Evolutionary conservation across 441 rosid species (phyloP), one percentile per base, ranked within the genome.

Genomic region (Omphalea diandra): DNA sequence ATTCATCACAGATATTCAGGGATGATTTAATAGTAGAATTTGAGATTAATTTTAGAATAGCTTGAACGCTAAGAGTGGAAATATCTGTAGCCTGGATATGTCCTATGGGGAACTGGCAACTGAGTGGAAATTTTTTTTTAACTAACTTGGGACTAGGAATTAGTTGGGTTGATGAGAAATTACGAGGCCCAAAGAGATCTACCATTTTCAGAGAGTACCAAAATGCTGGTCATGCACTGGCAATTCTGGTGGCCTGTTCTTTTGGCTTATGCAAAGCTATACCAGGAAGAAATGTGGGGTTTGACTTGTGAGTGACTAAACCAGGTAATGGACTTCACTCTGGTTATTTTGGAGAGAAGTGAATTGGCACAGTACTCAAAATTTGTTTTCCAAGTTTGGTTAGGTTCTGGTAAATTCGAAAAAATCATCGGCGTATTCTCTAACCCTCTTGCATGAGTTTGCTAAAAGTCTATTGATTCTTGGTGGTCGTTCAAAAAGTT

Each of bases 201-300:
- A 22, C 24, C 14, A 26, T 26, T 33, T 7, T 63, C 54, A n/a
- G n/a, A 41, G n/a, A 15, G 65, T 61, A 10, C 4, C 22, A 62
- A 41, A 62, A 20, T 14, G 22, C 22, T 27, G 27, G 29, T 47
- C n/a, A 27, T 15, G 40, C 18, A 17, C 32, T 65, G 10, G 53
- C 36, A n/a, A 47, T 46, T 65, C 55, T 9, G 12, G 40, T 47
- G 14, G 54, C 68, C 44, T 44, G 24, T 65, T 46, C 24, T 36
- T 40, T 61, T 61, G 57, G 58, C 26, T 65, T 22, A 49, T 47
- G 58, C n/a, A 35, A 65, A 20, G 58, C 31, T 24, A n/a, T 20
- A n/a, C n/a, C 33, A 20, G 18, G 65, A 26, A 35, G 38, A 36
- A 20, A 46, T 20, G 20, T 20, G 9, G 32, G 27, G n/a, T n/a